Percentiles rank a stretch among this genome's conserved stretches.
Conservation (phyloP, 2,329 filamentous ascomycete species). For the Pseudopithomyces chartarum region DNA sequence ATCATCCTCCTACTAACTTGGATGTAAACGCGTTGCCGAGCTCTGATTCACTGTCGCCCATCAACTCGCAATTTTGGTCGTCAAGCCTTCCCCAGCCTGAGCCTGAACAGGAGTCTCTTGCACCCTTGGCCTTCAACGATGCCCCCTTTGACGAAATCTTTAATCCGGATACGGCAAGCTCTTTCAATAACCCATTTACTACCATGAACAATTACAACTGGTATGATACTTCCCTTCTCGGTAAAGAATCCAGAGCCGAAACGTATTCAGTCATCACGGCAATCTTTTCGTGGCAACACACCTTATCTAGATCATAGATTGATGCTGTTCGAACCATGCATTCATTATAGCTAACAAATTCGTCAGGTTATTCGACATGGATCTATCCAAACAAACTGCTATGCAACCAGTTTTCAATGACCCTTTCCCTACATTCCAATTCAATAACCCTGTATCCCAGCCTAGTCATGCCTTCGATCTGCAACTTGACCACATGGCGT, state of each 20-base stretch:
- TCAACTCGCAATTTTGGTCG: conserved; percentile 40
- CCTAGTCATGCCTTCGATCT: conserved; percentile 28
- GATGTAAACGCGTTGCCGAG: conserved; percentile 23
- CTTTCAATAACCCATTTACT: conserved; percentile 69
- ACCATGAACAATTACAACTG: conserved; percentile 66
- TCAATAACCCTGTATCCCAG: conserved; percentile 23
- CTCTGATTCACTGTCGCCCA: conserved; percentile 28
- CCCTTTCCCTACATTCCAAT: conserved; percentile 25
- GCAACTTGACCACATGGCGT: conserved; percentile 28
- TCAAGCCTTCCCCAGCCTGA: conserved; percentile 34
- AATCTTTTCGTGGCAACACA: no score
- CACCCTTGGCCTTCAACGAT: conserved; percentile 31
- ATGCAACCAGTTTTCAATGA: conserved; percentile 26
- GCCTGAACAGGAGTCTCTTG: conserved; percentile 31
- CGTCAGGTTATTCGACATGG: conserved; percentile 59
- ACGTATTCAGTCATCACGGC: no score
- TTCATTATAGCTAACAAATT: no score
- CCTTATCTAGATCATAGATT: no score
- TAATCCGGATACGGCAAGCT: conserved; percentile 65
- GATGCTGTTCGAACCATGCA: no score
- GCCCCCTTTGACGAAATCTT: conserved; percentile 60
- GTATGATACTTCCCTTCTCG: background rate
- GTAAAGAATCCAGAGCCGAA: no score
- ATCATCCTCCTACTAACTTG: conserved; percentile 24
- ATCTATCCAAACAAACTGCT: conserved; percentile 30